These are phyloP conservation scores for Rhizophagus clarus DNA, from an alignment of 192 early-diverging fungal genomes.

Conservation along the genomic window DNA sequence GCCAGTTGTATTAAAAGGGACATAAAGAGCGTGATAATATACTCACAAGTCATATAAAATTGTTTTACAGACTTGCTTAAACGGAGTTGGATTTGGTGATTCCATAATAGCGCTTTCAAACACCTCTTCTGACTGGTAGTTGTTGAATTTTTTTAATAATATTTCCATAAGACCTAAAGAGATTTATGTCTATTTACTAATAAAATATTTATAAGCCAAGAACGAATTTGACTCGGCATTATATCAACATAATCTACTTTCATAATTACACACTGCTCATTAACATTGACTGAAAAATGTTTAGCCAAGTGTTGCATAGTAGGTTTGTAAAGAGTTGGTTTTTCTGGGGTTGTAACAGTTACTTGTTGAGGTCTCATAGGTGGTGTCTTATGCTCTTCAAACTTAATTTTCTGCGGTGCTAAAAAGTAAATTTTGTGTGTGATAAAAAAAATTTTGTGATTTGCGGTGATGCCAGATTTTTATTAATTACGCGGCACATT, in stretches of 20 bases:
- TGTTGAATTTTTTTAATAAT: slow-evolving; percentile 4
- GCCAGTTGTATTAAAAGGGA: background rate
- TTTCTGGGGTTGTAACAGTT: no score
- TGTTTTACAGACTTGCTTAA: slow-evolving; percentile 10
- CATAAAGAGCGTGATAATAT: background rate
- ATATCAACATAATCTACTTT: slow-evolving; percentile 3
- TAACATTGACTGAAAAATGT: slow-evolving; percentile 19
- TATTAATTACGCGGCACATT: no score
- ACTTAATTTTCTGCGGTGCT: no score
- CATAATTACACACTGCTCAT: slow-evolving; percentile 22
- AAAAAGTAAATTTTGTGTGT: no score
- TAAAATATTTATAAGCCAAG: slow-evolving; percentile 23
- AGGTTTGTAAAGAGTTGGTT: background rate
- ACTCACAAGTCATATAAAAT: slow-evolving; percentile 22
- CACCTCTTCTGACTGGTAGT: slow-evolving; percentile 7
- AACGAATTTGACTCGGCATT: background rate
- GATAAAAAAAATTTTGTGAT: no score
- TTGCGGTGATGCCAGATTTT: no score
- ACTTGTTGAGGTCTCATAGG: no score
- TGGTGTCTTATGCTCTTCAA: no score
- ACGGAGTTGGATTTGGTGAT: background rate
- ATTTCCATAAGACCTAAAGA: background rate
- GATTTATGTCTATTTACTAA: slow-evolving; percentile 1
- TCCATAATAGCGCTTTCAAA: slow-evolving; percentile 11
- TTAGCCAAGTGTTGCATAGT: slow-evolving; percentile 14